These are phyloP conservation scores for Coemansia sp. DNA, from an alignment of 192 early-diverging fungal genomes.

Conservation along the genomic window DNA sequence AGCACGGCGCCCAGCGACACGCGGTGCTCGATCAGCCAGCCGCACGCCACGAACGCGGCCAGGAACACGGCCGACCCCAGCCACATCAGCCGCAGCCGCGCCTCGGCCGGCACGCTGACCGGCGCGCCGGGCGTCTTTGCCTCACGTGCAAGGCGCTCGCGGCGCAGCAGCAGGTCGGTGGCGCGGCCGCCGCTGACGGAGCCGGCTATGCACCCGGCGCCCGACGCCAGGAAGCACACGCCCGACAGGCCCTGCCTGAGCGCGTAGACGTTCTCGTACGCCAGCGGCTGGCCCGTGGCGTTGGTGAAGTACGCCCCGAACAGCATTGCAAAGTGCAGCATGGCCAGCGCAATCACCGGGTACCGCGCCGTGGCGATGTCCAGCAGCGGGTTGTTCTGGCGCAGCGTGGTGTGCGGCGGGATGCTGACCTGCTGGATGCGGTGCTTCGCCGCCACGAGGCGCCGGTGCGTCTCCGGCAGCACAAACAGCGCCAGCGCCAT, in stretches of 20 bases:
- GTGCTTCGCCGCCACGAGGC: conserved; percentile 28
- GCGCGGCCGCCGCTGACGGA: conserved; percentile 42
- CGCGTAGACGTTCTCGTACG: conserved; percentile 42
- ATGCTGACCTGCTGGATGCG: conserved; percentile 37
- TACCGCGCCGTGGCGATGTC: conserved; percentile 28
- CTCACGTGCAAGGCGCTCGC: conserved; percentile 2
- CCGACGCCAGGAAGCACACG: conserved; percentile 49
- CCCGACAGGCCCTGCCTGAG: conserved; percentile 49
- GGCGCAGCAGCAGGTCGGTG: conserved; percentile 32
- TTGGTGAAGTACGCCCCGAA: conserved; percentile 56
- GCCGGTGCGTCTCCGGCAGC: conserved; percentile 59
- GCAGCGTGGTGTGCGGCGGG: conserved; percentile 18
- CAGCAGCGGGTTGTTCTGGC: conserved; percentile 41
- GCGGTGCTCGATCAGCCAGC: conserved; percentile 41
- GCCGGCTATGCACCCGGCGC: conserved; percentile 49
- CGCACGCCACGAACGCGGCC: conserved; percentile 15
- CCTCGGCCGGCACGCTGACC: conserved; percentile 26
- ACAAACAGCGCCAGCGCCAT: conserved; percentile 52
- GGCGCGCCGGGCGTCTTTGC: not conserved
- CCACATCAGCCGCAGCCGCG: conserved; percentile 40
- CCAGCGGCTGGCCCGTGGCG: conserved; percentile 43
- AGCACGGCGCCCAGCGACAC: conserved; percentile 36
- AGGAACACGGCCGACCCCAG: conserved; percentile 35
- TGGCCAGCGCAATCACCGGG: conserved; percentile 29
- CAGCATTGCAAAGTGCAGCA: conserved; percentile 46